These are phyloP conservation scores for Luffa aegyptiaca DNA, from an alignment of 306 rosid genomes.

Conservation along the genomic window DNA sequence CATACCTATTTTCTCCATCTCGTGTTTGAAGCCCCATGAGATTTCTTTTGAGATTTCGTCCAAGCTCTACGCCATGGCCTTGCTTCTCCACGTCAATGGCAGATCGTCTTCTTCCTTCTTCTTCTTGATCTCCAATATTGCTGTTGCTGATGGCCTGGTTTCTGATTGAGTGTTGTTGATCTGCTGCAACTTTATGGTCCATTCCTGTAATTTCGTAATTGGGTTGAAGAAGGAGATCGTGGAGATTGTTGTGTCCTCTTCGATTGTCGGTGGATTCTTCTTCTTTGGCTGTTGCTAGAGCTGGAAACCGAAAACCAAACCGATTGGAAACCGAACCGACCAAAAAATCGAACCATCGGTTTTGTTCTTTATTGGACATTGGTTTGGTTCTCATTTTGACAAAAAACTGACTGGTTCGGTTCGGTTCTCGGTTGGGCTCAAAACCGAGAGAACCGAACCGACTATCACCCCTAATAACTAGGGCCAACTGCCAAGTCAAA, in stretches of 20 bases:
- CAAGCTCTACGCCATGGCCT: slow-evolving; percentile 41
- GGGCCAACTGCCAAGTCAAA: too few species aligned
- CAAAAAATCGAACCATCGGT: too few species aligned
- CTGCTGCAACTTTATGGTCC: neutral
- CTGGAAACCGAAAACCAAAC: too few species aligned
- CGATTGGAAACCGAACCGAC: too few species aligned
- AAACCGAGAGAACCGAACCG: too few species aligned
- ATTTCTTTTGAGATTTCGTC: slow-evolving; percentile 55
- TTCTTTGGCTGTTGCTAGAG: neutral
- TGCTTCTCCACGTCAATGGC: slow-evolving; percentile 23
- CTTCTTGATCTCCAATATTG: neutral
- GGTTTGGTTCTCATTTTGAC: too few species aligned
- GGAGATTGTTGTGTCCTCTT: neutral
- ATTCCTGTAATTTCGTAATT: neutral
- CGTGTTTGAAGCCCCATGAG: slow-evolving; percentile 63
- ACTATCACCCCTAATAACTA: too few species aligned
- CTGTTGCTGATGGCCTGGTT: neutral
- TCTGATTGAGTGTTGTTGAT: too few species aligned
- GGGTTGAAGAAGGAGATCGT: neutral
- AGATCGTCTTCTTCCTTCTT: neutral
- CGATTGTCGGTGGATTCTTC: neutral
- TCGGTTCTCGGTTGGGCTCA: too few species aligned
- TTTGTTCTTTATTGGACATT: too few species aligned
- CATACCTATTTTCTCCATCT: slow-evolving; percentile 61
- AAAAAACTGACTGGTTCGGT: too few species aligned